Percentiles rank a stretch among this genome's conserved stretches.
These are phyloP conservation scores for Candida tibetensis DNA, from an alignment of 805 yeast species.

Conservation along the genomic window DNA sequence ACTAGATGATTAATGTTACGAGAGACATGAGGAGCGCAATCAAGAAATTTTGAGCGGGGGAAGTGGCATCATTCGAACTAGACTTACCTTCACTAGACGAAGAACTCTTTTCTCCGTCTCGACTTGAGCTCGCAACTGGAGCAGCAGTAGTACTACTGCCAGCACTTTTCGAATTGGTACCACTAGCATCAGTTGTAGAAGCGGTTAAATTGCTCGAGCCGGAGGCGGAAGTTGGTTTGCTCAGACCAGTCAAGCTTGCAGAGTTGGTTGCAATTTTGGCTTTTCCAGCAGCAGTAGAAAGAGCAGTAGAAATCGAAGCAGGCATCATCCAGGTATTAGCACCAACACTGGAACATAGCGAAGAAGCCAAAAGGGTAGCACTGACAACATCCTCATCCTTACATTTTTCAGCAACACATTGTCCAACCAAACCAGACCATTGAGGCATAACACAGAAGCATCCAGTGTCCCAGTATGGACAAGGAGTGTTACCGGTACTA, in stretches of 20 bases:
- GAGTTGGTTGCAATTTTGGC: constrained; percentile 9
- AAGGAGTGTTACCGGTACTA: constrained; percentile 42
- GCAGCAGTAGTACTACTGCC: too few relatives aligned
- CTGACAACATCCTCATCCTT: constrained; percentile 31
- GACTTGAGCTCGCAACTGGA: too few relatives aligned
- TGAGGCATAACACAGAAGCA: constrained; percentile 49
- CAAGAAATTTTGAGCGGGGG: too few relatives aligned
- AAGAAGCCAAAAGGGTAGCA: constrained; percentile 42
- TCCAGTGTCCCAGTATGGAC: constrained; percentile 54
- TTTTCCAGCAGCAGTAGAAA: constrained; percentile 24
- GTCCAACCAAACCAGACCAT: constrained; percentile 43
- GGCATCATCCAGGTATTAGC: constrained; percentile 47
- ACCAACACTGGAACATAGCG: constrained; percentile 41
- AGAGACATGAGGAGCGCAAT: too few relatives aligned
- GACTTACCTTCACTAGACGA: too few relatives aligned
- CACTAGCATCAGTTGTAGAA: too few relatives aligned
- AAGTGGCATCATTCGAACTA: too few relatives aligned
- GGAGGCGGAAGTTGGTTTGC: not conserved
- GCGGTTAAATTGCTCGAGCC: not conserved
- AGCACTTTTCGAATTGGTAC: too few relatives aligned
- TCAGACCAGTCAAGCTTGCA: not conserved
- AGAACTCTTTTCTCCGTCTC: too few relatives aligned
- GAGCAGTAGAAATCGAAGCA: constrained; percentile 31
- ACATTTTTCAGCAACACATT: constrained; percentile 41
- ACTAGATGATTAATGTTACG: too few relatives aligned